These are phyloP conservation scores for Chaetomiaceae sp. DNA, from an alignment of 2,329 filamentous ascomycete species.

Conservation along the genomic window DNA sequence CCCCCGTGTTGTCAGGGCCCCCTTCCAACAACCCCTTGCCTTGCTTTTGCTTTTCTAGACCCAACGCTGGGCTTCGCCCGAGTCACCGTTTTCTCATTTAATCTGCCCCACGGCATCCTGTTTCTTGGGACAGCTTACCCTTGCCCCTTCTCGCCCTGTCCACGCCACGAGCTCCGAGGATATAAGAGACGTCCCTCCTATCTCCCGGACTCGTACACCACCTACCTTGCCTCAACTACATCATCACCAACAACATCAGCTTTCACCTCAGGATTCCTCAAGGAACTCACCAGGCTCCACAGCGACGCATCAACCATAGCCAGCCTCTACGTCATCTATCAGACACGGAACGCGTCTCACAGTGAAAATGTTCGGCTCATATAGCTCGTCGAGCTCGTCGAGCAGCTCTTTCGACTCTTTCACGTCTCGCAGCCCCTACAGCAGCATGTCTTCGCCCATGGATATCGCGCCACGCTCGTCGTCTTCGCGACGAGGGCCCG, in stretches of 20 bases:
- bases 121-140: slow-evolving; percentile 24
- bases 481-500: slow-evolving; percentile 36
- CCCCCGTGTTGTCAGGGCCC: slow-evolving; percentile 15
- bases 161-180: slow-evolving; percentile 5
- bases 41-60: slow-evolving; percentile 17
- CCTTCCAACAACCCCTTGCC: slow-evolving; percentile 5
- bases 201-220: slow-evolving; percentile 7
- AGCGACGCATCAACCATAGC: slow-evolving; percentile 12
- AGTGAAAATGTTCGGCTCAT: slow-evolving; percentile 46
- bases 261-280: neutral
- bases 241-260: slow-evolving; percentile 7
- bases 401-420: slow-evolving; percentile 30
- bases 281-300: slow-evolving; percentile 5
- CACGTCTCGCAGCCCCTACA: slow-evolving; percentile 36
- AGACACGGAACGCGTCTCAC: slow-evolving; percentile 14
- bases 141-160: slow-evolving; percentile 15
- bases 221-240: slow-evolving; percentile 11
- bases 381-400: slow-evolving; percentile 31
- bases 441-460: slow-evolving; percentile 46
- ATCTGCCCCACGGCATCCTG: slow-evolving; percentile 29
- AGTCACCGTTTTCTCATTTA: slow-evolving; percentile 17
- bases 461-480: slow-evolving; percentile 40
- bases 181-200: slow-evolving; percentile 13
- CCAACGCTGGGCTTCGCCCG: slow-evolving; percentile 2
- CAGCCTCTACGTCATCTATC: slow-evolving; percentile 16